Evolutionary conservation across 2,329 filamentous ascomycete species (phyloP), one percentile per base, ranked within the genome.

Genomic region (Camillea tinctor): DNA sequence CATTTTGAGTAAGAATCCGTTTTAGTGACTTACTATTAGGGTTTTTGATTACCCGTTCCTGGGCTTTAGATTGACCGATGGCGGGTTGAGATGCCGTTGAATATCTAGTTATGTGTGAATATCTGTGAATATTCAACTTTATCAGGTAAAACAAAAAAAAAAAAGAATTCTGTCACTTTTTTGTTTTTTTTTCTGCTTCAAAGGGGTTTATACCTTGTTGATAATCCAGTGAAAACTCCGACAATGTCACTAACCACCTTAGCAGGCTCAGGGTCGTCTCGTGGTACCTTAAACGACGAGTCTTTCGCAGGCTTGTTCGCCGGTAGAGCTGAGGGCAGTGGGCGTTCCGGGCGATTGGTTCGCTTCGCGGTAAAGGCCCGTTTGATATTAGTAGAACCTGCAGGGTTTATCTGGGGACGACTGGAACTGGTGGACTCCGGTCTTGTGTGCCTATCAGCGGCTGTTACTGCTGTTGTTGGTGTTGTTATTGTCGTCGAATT

Each of bases 331-430:
- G 40, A 49, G 17, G 52, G 55, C 3, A 20, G 6, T 26, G 30
- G 49, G 13, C 52, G 53, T 24, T 55, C 53, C 15, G 59, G 55
- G 20, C 48, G 59, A 23, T 49, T 55, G 15, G 55, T 52, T 19
- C 55, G 52, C 40, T 60, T 57, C 21, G 55, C 52, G 8, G 58
- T 56, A 19, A 56, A 56, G 21, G 55, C 21, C 23, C 49, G 21
- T 44, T 55, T 57, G 19, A 52, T 20, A 26, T 7, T 24, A 3
- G 20, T 24, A 3, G 15, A 48, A 48, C 11, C 15, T 11, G 21
- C 21, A 20, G 26, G 20, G n/a, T 57, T 23, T n/a, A n/a, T 17
- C 40, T 21, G n/a, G 21, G 44, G 17, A 17, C 13, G 24, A 21
- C 19, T 19, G n/a, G 51, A 53, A 30, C 23, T 17, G 15, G 51